These are phyloP conservation scores for Backusella morwellensis DNA, from an alignment of 192 early-diverging fungal species.

Conservation along the genomic window DNA sequence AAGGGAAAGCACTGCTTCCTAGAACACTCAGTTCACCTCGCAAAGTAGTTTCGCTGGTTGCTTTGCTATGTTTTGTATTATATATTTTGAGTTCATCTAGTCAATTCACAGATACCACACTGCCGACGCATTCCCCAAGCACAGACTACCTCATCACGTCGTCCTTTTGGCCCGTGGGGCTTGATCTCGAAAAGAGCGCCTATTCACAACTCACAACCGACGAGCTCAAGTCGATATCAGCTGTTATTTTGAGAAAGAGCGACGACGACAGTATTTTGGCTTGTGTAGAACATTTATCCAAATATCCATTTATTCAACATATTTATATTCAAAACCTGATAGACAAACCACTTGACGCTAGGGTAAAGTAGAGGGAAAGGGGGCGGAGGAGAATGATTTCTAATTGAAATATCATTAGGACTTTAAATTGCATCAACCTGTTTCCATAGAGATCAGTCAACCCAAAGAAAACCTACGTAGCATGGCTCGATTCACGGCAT, in stretches of 20 bases:
- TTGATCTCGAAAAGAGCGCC: background rate
- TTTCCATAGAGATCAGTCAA: slow-evolving; percentile 36
- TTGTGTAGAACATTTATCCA: slow-evolving; percentile 44
- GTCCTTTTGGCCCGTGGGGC: background rate
- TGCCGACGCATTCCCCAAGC: background rate
- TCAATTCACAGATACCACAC: background rate
- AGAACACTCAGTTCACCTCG: background rate
- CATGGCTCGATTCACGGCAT: slow-evolving; percentile 53
- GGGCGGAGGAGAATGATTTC: background rate
- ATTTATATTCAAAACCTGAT: slow-evolving; percentile 53
- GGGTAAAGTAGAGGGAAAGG: background rate
- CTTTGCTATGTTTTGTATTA: background rate
- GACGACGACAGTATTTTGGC: slow-evolving; percentile 33
- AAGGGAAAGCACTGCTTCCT: background rate
- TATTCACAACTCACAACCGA: slow-evolving; percentile 11
- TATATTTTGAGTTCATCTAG: background rate
- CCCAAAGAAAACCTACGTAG: slow-evolving; percentile 49
- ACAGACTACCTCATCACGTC: slow-evolving; percentile 2
- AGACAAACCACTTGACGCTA: slow-evolving; percentile 8
- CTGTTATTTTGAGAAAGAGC: slow-evolving; percentile 39
- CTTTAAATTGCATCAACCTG: slow-evolving; percentile 28
- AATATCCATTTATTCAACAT: slow-evolving; percentile 54
- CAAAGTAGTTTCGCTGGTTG: background rate
- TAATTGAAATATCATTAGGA: slow-evolving; percentile 11
- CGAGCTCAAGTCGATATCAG: slow-evolving; percentile 40